phyloP scores from a whole-genome alignment of 768 basidiomycete genomes.

The Termitomyces sp. region DNA sequence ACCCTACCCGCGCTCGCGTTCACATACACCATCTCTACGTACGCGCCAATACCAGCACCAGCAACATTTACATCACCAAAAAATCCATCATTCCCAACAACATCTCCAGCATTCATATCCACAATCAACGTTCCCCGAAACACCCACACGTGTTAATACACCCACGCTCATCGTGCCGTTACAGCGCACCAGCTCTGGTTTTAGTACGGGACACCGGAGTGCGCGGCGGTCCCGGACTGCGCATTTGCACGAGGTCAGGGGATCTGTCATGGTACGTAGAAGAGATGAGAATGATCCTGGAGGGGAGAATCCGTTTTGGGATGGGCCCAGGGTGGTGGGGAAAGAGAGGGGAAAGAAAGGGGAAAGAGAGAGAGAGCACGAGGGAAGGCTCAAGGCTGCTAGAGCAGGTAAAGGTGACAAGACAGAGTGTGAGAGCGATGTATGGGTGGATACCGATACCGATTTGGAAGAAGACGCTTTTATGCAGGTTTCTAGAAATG shows the following conservation, averaged over 20 bases:
- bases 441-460: constrained; percentile 16
- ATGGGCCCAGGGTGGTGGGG: neutral
- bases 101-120: neutral
- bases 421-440: constrained; percentile 10
- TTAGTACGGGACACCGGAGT: constrained; percentile 27
- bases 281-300: constrained; percentile 4
- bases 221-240: constrained; percentile 56
- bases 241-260: constrained; percentile 61
- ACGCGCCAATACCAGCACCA: constrained; percentile 13
- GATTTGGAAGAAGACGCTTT: constrained; percentile 8
- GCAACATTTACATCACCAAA: constrained; percentile 14
- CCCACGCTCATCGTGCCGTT: constrained; percentile 24
- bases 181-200: constrained; percentile 1
- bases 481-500: neutral
- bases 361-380: neutral
- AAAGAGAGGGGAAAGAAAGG: neutral
- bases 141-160: constrained; percentile 24
- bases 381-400: neutral
- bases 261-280: neutral
- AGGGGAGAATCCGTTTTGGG: constrained; percentile 11
- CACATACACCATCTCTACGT: constrained; percentile 26
- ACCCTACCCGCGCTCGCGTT: constrained; percentile 15
- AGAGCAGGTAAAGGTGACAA: neutral
- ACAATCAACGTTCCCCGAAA: constrained; percentile 10
- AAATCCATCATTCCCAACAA: neutral